Evolutionary conservation across 805 yeast genomes (phyloP).

Genomic region (Schwanniomyces polymorphus): DNA sequence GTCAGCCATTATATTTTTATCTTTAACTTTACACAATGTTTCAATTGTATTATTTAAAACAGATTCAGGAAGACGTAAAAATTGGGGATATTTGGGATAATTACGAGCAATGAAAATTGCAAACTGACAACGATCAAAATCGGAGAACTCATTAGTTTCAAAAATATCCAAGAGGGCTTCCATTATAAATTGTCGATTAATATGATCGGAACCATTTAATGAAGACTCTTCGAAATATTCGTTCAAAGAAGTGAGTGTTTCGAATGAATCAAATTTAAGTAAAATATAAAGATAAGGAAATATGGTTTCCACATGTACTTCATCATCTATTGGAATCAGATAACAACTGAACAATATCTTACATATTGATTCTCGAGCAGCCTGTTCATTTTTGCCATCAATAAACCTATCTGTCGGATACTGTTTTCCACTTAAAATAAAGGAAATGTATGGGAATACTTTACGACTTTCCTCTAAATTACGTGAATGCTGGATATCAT

Average conservation of each 20-base stretch:
- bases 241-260: conserved; percentile 66
- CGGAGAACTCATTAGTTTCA: conserved; percentile 30
- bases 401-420: conserved; percentile 70
- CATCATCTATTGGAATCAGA: conserved; percentile 32
- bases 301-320: conserved; percentile 40
- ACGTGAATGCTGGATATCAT: conserved; percentile 20
- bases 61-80: conserved; percentile 68
- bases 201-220: conserved; percentile 60
- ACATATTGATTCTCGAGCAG: conserved; percentile 54
- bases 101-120: conserved; percentile 78
- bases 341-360: conserved; percentile 61
- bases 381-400: conserved; percentile 23
- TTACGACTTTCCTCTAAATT: conserved; percentile 8
- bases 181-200: conserved; percentile 75
- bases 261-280: conserved; percentile 55
- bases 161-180: conserved; percentile 68
- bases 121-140: conserved; percentile 33
- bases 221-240: conserved; percentile 82
- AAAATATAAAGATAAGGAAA: conserved; percentile 71
- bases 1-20: conserved; percentile 44
- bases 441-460: conserved; percentile 57
- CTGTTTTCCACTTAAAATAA: conserved; percentile 71
- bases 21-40: conserved; percentile 46
- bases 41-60: conserved; percentile 49
- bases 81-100: conserved; percentile 83